phyloP scores from a whole-genome alignment of 73 alveolate species.

The Uronychia setigera region DNA sequence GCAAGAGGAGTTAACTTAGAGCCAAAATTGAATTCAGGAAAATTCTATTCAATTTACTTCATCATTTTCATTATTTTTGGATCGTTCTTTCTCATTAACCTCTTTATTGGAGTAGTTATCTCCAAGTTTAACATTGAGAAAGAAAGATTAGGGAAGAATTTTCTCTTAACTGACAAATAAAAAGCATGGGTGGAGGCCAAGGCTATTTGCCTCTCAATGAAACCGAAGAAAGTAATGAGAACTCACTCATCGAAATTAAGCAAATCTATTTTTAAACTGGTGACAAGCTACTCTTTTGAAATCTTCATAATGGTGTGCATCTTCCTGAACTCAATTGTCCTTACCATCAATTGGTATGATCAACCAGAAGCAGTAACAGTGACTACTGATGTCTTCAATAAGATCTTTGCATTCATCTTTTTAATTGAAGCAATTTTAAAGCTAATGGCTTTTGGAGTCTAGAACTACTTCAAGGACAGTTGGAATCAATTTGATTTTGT shows the following conservation, averaged over 20 bases:
- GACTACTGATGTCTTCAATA: constrained; percentile 53
- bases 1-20: constrained; percentile 33
- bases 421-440: constrained; percentile 62
- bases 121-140: constrained; percentile 24
- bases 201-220: background rate
- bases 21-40: constrained; percentile 12
- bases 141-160: constrained; percentile 19
- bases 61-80: constrained; percentile 42
- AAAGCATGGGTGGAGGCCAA: constrained; percentile 30
- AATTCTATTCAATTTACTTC: constrained; percentile 8
- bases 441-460: constrained; percentile 9
- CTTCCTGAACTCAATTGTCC: constrained; percentile 75
- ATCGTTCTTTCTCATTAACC: constrained; percentile 17
- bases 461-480: background rate
- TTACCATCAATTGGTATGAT: constrained; percentile 69
- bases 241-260: background rate
- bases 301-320: constrained; percentile 50
- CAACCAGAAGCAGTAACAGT: background rate
- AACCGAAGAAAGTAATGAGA: background rate
- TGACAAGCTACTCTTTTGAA: constrained; percentile 14
- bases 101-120: constrained; percentile 41
- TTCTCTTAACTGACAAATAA: constrained; percentile 11
- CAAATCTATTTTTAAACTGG: background rate
- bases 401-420: constrained; percentile 77
- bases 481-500: constrained; percentile 23